phyloP scores from a whole-genome alignment of 306 rosid species.

The Vigna radiata region DNA sequence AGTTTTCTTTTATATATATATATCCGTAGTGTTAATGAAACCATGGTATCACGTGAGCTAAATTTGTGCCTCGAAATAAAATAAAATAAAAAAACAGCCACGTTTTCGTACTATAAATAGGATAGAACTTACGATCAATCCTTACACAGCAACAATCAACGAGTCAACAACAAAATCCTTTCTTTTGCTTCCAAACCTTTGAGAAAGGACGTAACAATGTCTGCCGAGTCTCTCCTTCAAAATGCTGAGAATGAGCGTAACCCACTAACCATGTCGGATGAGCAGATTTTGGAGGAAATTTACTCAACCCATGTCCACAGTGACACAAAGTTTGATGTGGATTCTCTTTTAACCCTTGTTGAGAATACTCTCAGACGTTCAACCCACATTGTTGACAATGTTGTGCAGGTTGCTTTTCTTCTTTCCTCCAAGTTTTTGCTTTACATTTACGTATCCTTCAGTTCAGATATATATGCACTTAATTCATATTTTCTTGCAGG shows the following conservation, averaged over 20 bases:
- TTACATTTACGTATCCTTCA: neutral
- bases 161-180: neutral
- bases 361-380: conserved; percentile 59
- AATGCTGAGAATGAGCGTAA: conserved; percentile 19
- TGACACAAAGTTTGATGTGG: conserved; percentile 52
- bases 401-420: neutral
- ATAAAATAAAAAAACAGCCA: too few relatives aligned
- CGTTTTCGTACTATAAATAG: neutral
- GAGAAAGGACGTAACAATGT: neutral
- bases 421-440: neutral
- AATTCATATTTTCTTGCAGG: neutral
- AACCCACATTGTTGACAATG: conserved; percentile 56
- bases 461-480: neutral
- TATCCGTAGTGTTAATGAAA: too few relatives aligned
- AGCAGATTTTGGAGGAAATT: conserved; percentile 49
- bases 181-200: neutral
- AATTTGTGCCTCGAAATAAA: too few relatives aligned
- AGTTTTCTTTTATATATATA: too few relatives aligned
- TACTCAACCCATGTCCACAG: conserved; percentile 57
- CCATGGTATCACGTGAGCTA: too few relatives aligned
- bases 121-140: neutral
- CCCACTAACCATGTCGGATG: conserved; percentile 51
- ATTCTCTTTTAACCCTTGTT: conserved; percentile 58
- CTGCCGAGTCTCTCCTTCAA: neutral
- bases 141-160: neutral